A percentile compares a stretch with the other conserved stretches of the same genome.
Evolutionary conservation across 306 rosid genomes (phyloP).

Genomic region (Ceratonia siliqua): DNA sequence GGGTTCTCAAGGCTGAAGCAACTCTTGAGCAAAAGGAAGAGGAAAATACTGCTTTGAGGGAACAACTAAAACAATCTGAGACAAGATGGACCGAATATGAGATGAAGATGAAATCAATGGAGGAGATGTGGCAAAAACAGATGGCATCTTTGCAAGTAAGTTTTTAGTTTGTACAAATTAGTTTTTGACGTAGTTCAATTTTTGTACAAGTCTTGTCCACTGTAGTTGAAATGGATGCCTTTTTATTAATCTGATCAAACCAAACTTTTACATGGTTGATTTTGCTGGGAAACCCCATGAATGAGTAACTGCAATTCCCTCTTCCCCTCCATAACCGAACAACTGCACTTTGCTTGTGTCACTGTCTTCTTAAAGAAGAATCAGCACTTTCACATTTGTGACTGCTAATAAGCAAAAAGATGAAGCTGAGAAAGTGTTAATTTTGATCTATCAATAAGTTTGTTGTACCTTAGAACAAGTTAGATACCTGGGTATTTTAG

Average conservation of each 20-base stretch:
- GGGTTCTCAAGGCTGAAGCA: slow-evolving; percentile 67
- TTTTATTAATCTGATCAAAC: slow-evolving; percentile 19
- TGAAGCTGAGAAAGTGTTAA: slow-evolving; percentile 21
- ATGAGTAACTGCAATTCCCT: slow-evolving; percentile 8
- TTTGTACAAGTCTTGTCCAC: neutral
- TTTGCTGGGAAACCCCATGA: slow-evolving; percentile 8
- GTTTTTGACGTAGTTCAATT: slow-evolving; percentile 14
- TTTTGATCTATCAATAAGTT: neutral
- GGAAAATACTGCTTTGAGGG: slow-evolving; percentile 78
- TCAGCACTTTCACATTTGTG: neutral
- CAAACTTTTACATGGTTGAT: neutral
- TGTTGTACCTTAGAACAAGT: neutral
- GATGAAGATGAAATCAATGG: slow-evolving; percentile 86
- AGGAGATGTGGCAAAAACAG: slow-evolving; percentile 95
- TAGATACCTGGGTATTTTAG: neutral
- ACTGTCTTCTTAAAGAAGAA: slow-evolving; percentile 25
- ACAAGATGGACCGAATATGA: slow-evolving; percentile 84
- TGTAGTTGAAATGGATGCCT: neutral
- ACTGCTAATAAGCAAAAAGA: neutral
- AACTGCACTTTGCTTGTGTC: neutral
- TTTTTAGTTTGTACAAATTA: slow-evolving; percentile 35
- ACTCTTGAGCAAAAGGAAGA: slow-evolving; percentile 73
- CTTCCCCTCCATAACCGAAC: neutral
- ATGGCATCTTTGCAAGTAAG: slow-evolving; percentile 94
- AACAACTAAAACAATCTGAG: slow-evolving; percentile 71